Percentiles rank a stretch among this genome's conserved stretches.
phyloP scores from a whole-genome alignment of 306 rosid genomes.

The Cercis canadensis region DNA sequence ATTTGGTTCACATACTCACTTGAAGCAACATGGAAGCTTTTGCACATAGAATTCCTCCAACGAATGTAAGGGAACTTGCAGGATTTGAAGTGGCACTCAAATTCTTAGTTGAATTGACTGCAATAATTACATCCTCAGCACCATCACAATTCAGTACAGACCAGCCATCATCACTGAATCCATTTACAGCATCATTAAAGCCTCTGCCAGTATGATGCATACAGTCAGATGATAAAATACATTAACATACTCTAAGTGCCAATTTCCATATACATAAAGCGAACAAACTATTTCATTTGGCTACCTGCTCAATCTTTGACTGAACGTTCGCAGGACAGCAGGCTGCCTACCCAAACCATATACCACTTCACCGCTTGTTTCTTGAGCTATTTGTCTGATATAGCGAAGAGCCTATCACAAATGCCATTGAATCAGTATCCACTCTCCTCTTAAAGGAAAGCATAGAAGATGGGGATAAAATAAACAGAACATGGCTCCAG shows the following conservation, averaged over 20 bases:
- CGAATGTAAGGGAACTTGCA: conserved; percentile 69
- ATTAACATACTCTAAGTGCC: not conserved
- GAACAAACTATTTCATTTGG: not conserved
- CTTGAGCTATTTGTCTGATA: conserved; percentile 94
- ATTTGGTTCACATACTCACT: conserved; percentile 53
- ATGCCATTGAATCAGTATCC: conserved; percentile 34
- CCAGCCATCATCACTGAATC: conserved; percentile 98
- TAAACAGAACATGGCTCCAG: not conserved
- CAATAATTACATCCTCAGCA: conserved; percentile 85
- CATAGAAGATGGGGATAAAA: not conserved
- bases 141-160: conserved; percentile 80
- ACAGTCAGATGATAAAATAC: not conserved
- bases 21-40: conserved; percentile 98
- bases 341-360: conserved; percentile 98
- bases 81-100: conserved; percentile 67
- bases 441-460: not conserved
- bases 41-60: conserved; percentile 95
- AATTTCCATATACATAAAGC: not conserved
- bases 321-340: conserved; percentile 89
- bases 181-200: conserved; percentile 95
- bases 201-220: conserved; percentile 60
- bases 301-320: conserved; percentile 95
- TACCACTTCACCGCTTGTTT: conserved; percentile 95
- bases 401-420: conserved; percentile 79
- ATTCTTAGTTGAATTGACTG: conserved; percentile 80